A percentile compares a stretch with the other conserved stretches of the same genome.
phyloP scores from a whole-genome alignment of 2,329 filamentous ascomycete genomes.

The Colletotrichum caudatum region DNA sequence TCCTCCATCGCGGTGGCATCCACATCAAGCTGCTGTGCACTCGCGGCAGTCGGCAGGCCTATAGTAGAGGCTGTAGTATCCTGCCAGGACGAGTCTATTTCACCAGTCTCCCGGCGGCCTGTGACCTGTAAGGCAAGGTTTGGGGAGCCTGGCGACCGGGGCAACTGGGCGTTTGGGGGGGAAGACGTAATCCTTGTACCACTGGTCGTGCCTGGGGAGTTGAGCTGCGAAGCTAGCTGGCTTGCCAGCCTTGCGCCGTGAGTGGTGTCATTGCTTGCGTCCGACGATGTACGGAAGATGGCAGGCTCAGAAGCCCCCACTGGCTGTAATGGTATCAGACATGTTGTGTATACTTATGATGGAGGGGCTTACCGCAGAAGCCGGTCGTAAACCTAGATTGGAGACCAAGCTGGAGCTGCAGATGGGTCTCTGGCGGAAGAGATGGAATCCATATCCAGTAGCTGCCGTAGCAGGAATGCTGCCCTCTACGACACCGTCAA shows the following conservation, averaged over 20 bases:
- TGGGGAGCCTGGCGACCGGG: conserved; percentile 34
- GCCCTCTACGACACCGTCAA: conserved; percentile 62
- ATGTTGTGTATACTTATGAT: no score
- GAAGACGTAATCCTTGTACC: background rate
- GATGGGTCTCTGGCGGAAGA: conserved; percentile 57
- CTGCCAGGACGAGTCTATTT: conserved; percentile 20
- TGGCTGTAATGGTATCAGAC: conserved; percentile 13
- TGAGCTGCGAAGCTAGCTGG: conserved; percentile 3
- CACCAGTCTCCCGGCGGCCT: background rate
- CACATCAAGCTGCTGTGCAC: background rate
- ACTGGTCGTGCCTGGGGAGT: background rate
- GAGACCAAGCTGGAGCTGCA: conserved; percentile 54
- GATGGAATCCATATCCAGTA: conserved; percentile 65
- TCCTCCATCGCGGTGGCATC: conserved; percentile 47
- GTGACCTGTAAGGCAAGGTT: conserved; percentile 8
- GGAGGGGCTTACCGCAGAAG: conserved; percentile 50
- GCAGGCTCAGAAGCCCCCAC: background rate
- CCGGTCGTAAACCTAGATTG: conserved; percentile 55
- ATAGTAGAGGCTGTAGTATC: conserved; percentile 13
- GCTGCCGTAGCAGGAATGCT: conserved; percentile 64
- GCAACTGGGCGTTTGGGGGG: conserved; percentile 13
- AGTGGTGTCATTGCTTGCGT: background rate
- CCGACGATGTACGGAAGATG: background rate
- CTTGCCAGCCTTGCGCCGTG: background rate
- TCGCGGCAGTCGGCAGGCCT: background rate